Evolutionary conservation across 176 grass and related monocot genomes (phyloP).

Genomic region (Carex scoparia): DNA sequence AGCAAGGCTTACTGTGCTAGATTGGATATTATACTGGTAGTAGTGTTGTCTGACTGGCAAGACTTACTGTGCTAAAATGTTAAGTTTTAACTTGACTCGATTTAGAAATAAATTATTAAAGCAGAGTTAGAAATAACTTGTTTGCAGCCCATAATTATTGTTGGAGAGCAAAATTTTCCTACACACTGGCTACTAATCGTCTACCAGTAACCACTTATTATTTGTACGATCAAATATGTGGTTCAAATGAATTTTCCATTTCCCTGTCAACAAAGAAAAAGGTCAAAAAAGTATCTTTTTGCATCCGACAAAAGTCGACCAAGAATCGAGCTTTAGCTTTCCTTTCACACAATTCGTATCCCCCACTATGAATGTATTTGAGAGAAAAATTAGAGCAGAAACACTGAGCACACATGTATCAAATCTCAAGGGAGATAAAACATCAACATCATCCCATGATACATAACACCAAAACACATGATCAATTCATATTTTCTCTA

Average conservation of each 20-base stretch:
- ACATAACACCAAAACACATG: background rate
- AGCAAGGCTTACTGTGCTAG: no score
- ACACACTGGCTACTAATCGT: background rate
- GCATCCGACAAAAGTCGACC: background rate
- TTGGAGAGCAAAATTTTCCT: background rate
- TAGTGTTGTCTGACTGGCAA: no score
- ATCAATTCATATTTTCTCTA: background rate
- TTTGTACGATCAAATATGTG: background rate
- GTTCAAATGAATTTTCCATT: background rate
- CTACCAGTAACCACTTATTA: background rate
- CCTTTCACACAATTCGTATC: background rate
- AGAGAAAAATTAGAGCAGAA: no score
- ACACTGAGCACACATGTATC: background rate
- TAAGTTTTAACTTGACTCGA: no score
- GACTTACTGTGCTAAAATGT: no score
- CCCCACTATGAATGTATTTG: no score
- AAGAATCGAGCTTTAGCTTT: background rate
- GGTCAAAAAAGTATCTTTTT: background rate
- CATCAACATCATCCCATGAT: background rate
- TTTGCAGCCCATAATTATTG: background rate
- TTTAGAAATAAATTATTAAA: no score
- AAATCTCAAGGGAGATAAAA: constrained; percentile 6
- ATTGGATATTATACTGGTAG: no score
- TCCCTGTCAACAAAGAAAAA: background rate
- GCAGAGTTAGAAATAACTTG: background rate